These are phyloP conservation scores for Naganishia randhawae DNA, from an alignment of 768 basidiomycete species.

Conservation along the genomic window DNA sequence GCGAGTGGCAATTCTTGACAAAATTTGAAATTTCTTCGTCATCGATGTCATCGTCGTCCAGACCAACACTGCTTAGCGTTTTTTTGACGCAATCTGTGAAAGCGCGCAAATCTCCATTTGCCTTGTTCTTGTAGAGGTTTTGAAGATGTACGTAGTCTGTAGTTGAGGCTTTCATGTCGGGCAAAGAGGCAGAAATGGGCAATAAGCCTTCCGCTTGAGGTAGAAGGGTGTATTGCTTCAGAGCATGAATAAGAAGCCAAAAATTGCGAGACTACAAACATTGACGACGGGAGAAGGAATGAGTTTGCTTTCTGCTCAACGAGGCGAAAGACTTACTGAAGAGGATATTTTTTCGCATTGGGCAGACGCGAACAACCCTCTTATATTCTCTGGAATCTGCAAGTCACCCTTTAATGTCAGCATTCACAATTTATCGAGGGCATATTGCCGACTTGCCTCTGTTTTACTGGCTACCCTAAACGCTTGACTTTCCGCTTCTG, in stretches of 20 bases:
- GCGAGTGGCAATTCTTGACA: slow-evolving; percentile 51
- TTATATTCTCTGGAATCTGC: background rate
- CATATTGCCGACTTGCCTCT: slow-evolving; percentile 48
- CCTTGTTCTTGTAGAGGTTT: slow-evolving; percentile 72
- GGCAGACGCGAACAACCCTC: background rate
- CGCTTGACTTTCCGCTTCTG: slow-evolving; percentile 84
- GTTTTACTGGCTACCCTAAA: slow-evolving; percentile 70
- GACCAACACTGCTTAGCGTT: slow-evolving; percentile 37
- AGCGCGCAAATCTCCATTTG: slow-evolving; percentile 51
- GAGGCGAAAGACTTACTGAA: slow-evolving; percentile 1
- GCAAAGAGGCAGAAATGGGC: slow-evolving; percentile 79
- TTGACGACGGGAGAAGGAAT: background rate
- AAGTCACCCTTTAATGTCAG: background rate
- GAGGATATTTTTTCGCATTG: slow-evolving; percentile 15
- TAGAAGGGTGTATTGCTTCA: slow-evolving; percentile 62
- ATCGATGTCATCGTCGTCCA: slow-evolving; percentile 40
- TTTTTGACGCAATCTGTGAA: slow-evolving; percentile 37
- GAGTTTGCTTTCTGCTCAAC: background rate
- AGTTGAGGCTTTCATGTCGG: slow-evolving; percentile 95
- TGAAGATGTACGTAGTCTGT: slow-evolving; percentile 77
- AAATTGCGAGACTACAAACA: slow-evolving; percentile 60
- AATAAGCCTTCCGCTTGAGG: slow-evolving; percentile 60
- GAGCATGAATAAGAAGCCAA: slow-evolving; percentile 71
- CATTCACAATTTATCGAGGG: background rate
- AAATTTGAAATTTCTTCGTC: slow-evolving; percentile 50